These are phyloP conservation scores for Leishmania lainsoni DNA, from an alignment of 208 protist genomes.

Conservation along the genomic window DNA sequence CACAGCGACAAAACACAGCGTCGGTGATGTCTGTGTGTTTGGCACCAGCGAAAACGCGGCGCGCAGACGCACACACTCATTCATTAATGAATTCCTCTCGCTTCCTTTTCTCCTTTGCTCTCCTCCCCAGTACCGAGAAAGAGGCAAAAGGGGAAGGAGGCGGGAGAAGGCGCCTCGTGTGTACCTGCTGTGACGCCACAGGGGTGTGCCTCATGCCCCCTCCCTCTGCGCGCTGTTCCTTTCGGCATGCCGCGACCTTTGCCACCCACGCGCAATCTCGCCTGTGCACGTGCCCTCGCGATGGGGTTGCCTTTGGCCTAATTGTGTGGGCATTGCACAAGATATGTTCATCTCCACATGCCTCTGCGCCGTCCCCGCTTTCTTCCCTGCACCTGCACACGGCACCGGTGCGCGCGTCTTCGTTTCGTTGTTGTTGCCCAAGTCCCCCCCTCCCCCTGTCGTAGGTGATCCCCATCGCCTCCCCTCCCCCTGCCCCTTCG, in stretches of 20 bases:
- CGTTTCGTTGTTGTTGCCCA: background rate
- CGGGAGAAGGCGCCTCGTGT: background rate
- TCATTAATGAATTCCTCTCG: background rate
- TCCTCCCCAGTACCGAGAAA: background rate
- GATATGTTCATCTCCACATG: background rate
- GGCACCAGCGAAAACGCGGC: background rate
- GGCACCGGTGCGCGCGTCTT: background rate
- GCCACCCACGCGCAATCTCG: background rate
- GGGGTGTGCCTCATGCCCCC: background rate
- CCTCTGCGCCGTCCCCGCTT: background rate
- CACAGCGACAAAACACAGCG: too few species aligned
- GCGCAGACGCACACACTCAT: background rate
- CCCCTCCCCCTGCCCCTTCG: background rate
- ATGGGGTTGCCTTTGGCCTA: background rate
- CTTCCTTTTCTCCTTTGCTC: background rate
- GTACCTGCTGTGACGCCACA: background rate
- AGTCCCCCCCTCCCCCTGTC: background rate
- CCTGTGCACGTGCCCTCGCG: background rate
- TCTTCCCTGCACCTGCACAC: background rate
- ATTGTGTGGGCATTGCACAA: background rate
- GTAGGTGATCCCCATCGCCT: background rate
- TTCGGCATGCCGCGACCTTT: background rate
- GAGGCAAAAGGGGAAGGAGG: background rate
- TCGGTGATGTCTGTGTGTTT: background rate
- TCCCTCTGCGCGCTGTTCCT: background rate